phyloP scores from a whole-genome alignment of 495 filamentous ascomycete species.

The Hypomontagnella monticulosa region DNA sequence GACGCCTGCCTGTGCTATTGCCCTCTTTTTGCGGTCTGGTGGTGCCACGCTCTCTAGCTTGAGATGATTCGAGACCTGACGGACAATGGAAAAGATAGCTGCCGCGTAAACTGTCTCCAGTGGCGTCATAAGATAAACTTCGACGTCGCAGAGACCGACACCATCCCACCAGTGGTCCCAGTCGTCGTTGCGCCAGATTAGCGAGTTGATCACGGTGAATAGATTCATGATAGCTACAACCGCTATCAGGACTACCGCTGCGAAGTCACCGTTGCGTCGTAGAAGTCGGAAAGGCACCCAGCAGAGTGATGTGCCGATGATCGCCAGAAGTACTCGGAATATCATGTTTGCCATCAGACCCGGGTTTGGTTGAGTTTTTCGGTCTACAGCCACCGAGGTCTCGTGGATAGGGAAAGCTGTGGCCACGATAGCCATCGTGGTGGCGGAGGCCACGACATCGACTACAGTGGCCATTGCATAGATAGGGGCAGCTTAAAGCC shows the following conservation, averaged over 20 bases:
- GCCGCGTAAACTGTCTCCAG: conserved; percentile 71
- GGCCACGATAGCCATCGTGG: not conserved
- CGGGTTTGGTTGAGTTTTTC: conserved; percentile 13
- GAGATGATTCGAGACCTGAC: conserved; percentile 79
- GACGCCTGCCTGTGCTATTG: conserved; percentile 68
- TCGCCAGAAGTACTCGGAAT: conserved; percentile 61
- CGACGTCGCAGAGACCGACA: conserved; percentile 80
- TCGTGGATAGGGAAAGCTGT: not conserved
- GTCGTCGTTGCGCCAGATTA: conserved; percentile 84
- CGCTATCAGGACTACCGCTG: conserved; percentile 68
- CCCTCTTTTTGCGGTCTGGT: conserved; percentile 60
- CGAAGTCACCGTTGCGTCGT: conserved; percentile 67
- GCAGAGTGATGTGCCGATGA: conserved; percentile 65
- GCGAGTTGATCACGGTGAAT: conserved; percentile 75
- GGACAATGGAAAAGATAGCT: conserved; percentile 75
- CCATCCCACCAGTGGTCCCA: conserved; percentile 76
- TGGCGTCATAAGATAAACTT: conserved; percentile 67
- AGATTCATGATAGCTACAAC: conserved; percentile 73
- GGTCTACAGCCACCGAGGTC: not conserved
- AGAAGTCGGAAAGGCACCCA: conserved; percentile 66
- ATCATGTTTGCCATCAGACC: conserved; percentile 53
- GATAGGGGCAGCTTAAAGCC: too few relatives aligned
- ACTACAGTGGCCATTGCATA: too few relatives aligned
- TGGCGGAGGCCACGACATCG: too few relatives aligned
- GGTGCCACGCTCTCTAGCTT: conserved; percentile 64